Conservation (phyloP, 2,329 filamentous ascomycete genomes). For the Pestalotiopsis sp. region DNA sequence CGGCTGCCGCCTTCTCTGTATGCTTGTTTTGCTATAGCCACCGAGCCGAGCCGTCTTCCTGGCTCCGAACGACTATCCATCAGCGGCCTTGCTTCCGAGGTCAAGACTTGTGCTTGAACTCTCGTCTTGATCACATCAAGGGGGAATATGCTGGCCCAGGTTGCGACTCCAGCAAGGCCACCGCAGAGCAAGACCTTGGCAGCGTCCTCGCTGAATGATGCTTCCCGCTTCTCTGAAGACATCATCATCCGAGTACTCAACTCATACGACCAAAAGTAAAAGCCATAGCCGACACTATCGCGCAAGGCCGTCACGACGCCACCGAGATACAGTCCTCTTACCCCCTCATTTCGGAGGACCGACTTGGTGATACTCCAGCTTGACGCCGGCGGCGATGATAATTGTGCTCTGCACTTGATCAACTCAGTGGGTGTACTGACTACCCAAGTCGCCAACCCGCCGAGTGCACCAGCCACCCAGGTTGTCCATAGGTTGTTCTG, state of each 20-base stretch:
- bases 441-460: slow-evolving; percentile 83
- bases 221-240: slow-evolving; percentile 22
- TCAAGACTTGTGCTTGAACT: slow-evolving; percentile 72
- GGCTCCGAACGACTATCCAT: slow-evolving; percentile 29
- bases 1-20: slow-evolving; percentile 65
- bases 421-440: slow-evolving; percentile 89
- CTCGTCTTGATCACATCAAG: slow-evolving; percentile 91
- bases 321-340: slow-evolving; percentile 78
- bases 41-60: slow-evolving; percentile 49
- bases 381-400: slow-evolving; percentile 53
- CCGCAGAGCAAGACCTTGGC: slow-evolving; percentile 78
- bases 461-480: slow-evolving; percentile 79
- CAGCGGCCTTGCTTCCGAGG: slow-evolving; percentile 31
- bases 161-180: slow-evolving; percentile 82
- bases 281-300: slow-evolving; percentile 92
- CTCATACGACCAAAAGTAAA: slow-evolving; percentile 96
- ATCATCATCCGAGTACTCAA: slow-evolving; percentile 65
- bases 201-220: slow-evolving; percentile 45
- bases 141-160: slow-evolving; percentile 90
- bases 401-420: slow-evolving; percentile 85
- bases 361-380: slow-evolving; percentile 67
- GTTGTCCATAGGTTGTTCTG: slow-evolving; percentile 63
- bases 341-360: slow-evolving; percentile 59
- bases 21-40: slow-evolving; percentile 66
- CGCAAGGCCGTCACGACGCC: slow-evolving; percentile 80